phyloP scores from a whole-genome alignment of 257 asterid species.

The Salvia splendens region DNA sequence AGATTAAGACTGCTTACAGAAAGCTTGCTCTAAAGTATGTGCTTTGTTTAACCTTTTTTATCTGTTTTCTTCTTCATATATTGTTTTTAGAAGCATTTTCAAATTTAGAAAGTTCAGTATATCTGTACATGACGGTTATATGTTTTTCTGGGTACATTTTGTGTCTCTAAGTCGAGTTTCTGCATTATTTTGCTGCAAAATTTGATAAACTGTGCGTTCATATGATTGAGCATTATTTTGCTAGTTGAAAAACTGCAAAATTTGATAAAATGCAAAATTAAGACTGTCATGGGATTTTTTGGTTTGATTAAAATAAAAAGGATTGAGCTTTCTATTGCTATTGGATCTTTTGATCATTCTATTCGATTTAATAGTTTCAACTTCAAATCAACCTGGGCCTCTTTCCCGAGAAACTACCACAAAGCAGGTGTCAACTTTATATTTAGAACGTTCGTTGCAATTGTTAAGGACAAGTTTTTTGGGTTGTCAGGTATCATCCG shows the following conservation, averaged over 20 bases:
- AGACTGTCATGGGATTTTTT: neutral
- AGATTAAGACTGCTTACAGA: conserved; percentile 93
- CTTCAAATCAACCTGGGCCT: conserved; percentile 13
- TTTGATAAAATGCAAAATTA: no score
- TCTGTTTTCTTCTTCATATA: neutral
- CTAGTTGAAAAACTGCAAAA: no score
- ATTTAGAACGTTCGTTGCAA: conserved; percentile 6
- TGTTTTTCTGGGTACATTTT: neutral
- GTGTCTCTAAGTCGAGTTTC: conserved; percentile 2
- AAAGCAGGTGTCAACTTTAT: neutral
- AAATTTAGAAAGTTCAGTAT: neutral
- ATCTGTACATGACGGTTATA: neutral
- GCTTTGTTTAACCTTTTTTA: neutral
- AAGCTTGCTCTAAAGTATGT: conserved; percentile 96
- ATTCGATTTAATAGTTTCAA: conserved; percentile 13
- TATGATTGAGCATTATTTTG: no score
- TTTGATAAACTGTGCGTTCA: neutral
- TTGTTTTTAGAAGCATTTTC: conserved; percentile 2
- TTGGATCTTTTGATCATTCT: conserved; percentile 17
- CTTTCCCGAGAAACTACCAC: neutral
- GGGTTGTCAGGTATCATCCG: conserved; percentile 85
- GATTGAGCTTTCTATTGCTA: neutral
- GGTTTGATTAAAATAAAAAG: neutral
- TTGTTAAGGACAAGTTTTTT: conserved; percentile 28
- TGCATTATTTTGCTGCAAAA: conserved; percentile 2